Conservation (phyloP, 2,329 filamentous ascomycete species). For the Aureobasidium sp. region DNA sequence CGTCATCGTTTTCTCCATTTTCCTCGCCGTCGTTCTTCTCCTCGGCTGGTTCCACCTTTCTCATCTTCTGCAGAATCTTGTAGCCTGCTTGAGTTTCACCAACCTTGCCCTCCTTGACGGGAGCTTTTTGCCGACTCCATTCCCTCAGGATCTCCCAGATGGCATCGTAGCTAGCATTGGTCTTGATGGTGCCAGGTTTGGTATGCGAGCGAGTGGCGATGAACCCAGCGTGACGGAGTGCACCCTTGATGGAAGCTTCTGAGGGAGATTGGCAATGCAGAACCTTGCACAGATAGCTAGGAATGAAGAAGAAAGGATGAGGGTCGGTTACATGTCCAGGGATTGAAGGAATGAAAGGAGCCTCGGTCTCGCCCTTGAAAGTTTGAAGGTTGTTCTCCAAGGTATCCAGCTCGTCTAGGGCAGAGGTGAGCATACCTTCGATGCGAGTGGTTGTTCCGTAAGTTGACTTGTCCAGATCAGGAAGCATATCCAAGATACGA, state of each 20-base stretch:
- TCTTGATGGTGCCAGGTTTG: slow-evolving; percentile 83
- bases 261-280: slow-evolving; percentile 72
- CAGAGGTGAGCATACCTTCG: slow-evolving; percentile 84
- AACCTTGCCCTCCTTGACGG: slow-evolving; percentile 64
- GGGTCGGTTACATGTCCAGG: slow-evolving; percentile 59
- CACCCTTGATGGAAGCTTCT: slow-evolving; percentile 72
- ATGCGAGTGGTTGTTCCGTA: slow-evolving; percentile 78
- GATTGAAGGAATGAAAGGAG: slow-evolving; percentile 35
- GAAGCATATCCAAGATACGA: slow-evolving; percentile 64
- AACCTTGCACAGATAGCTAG: slow-evolving; percentile 63
- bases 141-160: slow-evolving; percentile 92
- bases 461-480: slow-evolving; percentile 53
- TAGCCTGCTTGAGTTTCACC: slow-evolving; percentile 63
- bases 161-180: slow-evolving; percentile 79
- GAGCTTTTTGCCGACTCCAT: slow-evolving; percentile 74
- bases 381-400: slow-evolving; percentile 12
- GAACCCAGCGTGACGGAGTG: slow-evolving; percentile 72
- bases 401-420: slow-evolving; percentile 59
- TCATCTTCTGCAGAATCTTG: slow-evolving; percentile 44
- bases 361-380: not conserved
- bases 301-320: slow-evolving; percentile 79
- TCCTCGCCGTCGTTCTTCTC: slow-evolving; percentile 18
- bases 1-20: slow-evolving; percentile 10
- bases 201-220: slow-evolving; percentile 78
- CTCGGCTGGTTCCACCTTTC: slow-evolving; percentile 23